Evolutionary conservation across 345 rosid genomes (phyloP).

Genomic region (Gossypium stocksii): DNA sequence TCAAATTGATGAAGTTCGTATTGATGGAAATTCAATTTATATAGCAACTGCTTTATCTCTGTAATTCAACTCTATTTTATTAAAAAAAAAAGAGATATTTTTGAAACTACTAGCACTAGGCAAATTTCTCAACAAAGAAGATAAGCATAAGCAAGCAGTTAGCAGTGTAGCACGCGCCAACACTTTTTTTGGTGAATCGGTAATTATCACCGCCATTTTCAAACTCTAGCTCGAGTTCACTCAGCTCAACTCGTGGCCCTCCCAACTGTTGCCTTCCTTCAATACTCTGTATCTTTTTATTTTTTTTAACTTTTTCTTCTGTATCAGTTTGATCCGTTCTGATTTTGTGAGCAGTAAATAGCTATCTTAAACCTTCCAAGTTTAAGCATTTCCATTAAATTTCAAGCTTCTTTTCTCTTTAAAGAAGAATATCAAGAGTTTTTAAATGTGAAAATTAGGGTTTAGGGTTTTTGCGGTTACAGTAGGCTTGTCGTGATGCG

Average conservation of each 20-base stretch:
- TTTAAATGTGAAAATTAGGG: constrained; percentile 22
- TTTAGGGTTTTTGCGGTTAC: constrained; percentile 28
- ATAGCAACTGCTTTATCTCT: too few species aligned
- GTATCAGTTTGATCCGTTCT: neutral
- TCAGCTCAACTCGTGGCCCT: too few species aligned
- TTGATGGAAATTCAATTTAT: too few species aligned
- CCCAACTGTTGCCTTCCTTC: too few species aligned
- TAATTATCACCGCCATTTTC: too few species aligned
- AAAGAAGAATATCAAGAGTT: neutral
- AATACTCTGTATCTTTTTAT: too few species aligned
- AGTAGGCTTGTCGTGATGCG: neutral
- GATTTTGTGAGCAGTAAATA: neutral
- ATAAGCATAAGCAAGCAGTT: neutral
- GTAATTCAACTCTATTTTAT: too few species aligned
- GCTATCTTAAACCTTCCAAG: neutral
- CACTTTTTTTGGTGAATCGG: neutral
- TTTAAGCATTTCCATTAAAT: neutral
- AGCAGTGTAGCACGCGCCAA: neutral
- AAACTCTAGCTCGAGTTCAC: too few species aligned
- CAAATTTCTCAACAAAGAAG: neutral
- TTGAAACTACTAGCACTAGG: neutral
- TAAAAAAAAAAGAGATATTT: too few species aligned
- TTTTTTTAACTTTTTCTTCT: neutral
- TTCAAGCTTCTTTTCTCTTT: neutral
- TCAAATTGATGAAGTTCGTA: too few species aligned